phyloP scores from a whole-genome alignment of 306 rosid genomes.

The Benincasa hispida region DNA sequence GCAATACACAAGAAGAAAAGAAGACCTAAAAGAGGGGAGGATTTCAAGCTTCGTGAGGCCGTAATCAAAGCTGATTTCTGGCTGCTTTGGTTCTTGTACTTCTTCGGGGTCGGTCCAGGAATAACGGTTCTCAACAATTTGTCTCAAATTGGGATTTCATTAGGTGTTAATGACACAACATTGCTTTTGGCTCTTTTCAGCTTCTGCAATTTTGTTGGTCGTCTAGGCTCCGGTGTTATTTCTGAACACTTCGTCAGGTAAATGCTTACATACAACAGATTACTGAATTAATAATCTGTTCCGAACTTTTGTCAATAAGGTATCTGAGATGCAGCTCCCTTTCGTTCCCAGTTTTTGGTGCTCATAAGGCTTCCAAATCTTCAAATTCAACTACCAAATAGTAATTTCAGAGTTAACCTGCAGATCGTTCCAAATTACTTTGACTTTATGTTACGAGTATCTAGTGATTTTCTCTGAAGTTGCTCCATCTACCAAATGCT shows the following conservation, averaged over 20 bases:
- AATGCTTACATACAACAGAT: neutral
- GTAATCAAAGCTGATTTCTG: slow-evolving; percentile 85
- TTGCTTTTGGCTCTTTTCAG: slow-evolving; percentile 62
- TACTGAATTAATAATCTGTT: neutral
- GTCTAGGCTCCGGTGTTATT: slow-evolving; percentile 65
- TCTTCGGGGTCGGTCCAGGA: slow-evolving; percentile 69
- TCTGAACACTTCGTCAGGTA: slow-evolving; percentile 91
- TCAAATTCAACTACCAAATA: neutral
- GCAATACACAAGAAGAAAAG: slow-evolving; percentile 52
- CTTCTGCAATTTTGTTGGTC: slow-evolving; percentile 69
- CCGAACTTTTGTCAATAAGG: neutral
- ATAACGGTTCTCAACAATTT: slow-evolving; percentile 74
- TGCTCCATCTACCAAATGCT: neutral
- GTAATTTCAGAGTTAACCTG: neutral
- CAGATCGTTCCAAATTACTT: neutral
- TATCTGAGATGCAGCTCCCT: neutral
- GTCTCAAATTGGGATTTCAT: slow-evolving; percentile 75
- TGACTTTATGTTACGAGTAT: neutral
- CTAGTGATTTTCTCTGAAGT: neutral
- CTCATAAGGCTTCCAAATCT: neutral
- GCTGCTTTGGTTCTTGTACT: slow-evolving; percentile 71
- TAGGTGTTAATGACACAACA: slow-evolving; percentile 48
- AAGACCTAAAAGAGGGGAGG: slow-evolving; percentile 81
- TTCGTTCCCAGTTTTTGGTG: neutral
- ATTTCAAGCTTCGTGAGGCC: slow-evolving; percentile 59